These are phyloP conservation scores for Calendula officinalis DNA, from an alignment of 129 eudicot species.

Conservation along the genomic window DNA sequence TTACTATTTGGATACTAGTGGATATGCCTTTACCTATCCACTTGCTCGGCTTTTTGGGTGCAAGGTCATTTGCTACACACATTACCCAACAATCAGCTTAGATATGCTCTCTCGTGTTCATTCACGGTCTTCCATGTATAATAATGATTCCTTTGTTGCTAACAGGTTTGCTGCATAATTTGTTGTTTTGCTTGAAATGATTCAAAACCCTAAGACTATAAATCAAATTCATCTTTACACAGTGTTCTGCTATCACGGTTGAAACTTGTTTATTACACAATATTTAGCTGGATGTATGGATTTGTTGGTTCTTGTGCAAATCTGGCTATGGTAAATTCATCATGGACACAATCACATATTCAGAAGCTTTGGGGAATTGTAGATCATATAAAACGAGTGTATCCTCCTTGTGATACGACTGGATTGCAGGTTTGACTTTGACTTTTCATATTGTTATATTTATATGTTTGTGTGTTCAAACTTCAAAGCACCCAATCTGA, in stretches of 20 bases:
- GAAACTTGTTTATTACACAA: slow-evolving; percentile 70
- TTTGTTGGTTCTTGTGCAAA: slow-evolving; percentile 86
- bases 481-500: slow-evolving; percentile 25
- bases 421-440: slow-evolving; percentile 85
- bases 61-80: slow-evolving; percentile 92
- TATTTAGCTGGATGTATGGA: slow-evolving; percentile 95
- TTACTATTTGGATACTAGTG: slow-evolving; percentile 91
- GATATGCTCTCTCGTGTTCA: slow-evolving; percentile 95
- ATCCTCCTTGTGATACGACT: slow-evolving; percentile 97
- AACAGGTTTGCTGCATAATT: slow-evolving; percentile 53
- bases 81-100: slow-evolving; percentile 91
- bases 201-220: slow-evolving; percentile 1
- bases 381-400: slow-evolving; percentile 59
- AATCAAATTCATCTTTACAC: slow-evolving; percentile 13
- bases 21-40: slow-evolving; percentile 94
- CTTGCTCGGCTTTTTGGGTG: slow-evolving; percentile 89
- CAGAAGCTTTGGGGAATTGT: slow-evolving; percentile 84
- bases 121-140: slow-evolving; percentile 75
- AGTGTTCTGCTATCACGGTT: slow-evolving; percentile 68
- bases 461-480: slow-evolving; percentile 14
- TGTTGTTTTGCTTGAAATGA: background rate
- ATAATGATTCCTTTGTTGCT: slow-evolving; percentile 73
- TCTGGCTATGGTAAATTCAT: slow-evolving; percentile 93
- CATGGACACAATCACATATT: slow-evolving; percentile 92
- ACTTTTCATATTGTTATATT: no score